Evolutionary conservation across 805 yeast species (phyloP), one percentile per base, ranked within the genome.

Genomic region (Brettanomyces sp.): DNA sequence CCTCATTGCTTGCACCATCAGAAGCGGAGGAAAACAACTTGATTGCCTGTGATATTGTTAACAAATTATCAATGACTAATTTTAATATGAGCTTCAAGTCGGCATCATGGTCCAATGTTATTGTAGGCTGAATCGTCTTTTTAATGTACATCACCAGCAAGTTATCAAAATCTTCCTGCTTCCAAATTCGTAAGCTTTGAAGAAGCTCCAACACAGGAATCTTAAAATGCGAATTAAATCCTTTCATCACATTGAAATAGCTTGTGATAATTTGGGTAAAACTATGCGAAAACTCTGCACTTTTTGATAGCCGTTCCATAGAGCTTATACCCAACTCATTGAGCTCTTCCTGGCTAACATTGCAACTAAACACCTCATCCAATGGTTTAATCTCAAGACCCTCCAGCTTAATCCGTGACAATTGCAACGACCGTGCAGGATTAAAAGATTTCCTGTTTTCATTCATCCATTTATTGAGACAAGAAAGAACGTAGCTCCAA

Each of bases 101-200:
- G 23, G 60, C 50, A 3, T 65, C 62, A 46, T 65, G 68, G 39
- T 67, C 68, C 25, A 65, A 47, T 21, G 64, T 54, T 14, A 65
- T 41, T 0, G 66, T 58, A 1, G 68, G 64, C n/a, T 58, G 46
- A 0, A 63, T 48, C 24, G 55, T 51, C 37, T 58, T 56, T 35
- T 49, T 55, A 12, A 64, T 44, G 50, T 63, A 59, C 21, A 52
- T 48, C 3, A 49, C 22, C 18, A 65, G 21, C 3, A 57, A 47
- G 22, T 39, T 54, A 3, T 47, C 47, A 47, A 65, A 65, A 24
- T 62, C 66, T 9, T 45, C 48, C 48, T 33, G 71, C 56, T 52
- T 74, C 79, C 65, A 72, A 45, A 47, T 48, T 61, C 70, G 57
- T 60, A 74, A 45, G 30, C 47, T 42, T 36, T 46, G 53, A 48